Evolutionary conservation across 257 asterid species (phyloP), one percentile per base, ranked within the genome.

Genomic region (Vinca minor): DNA sequence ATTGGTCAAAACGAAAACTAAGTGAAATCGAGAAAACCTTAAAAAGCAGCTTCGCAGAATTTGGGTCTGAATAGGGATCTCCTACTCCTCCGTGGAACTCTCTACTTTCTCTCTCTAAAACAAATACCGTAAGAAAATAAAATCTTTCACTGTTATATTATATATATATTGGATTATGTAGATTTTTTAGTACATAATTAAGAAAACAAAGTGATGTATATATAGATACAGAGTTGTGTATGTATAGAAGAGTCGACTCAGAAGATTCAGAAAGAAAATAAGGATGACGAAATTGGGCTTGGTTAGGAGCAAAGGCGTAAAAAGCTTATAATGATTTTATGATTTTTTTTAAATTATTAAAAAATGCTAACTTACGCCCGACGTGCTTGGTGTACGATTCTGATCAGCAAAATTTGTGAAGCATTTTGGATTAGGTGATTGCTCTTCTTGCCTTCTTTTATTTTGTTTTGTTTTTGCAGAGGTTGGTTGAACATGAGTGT

Each of bases 61-160:
- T 29, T 45, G 32, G 18, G 25, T 29, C 53, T 31, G 80, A 89
- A 85, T 79, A 77, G 93, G 95, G 72, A 87, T 87, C 95, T 87
- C n/a, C n/a, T n/a, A n/a, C n/a, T n/a, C n/a, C n/a, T n/a, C 94
- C 84, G 88, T 38, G n/a, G n/a, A n/a, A n/a, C n/a, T n/a, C n/a
- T n/a, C n/a, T n/a, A n/a, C n/a, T n/a, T n/a, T n/a, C n/a, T n/a
- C n/a, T n/a, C n/a, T n/a, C n/a, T n/a, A n/a, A n/a, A n/a, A n/a
- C n/a, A n/a, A n/a, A n/a, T n/a, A n/a, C n/a, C n/a, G n/a, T 73
- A 95, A 77, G 87, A 87, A 89, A 31, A 53, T 12, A 56, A 15
- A 28, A 15, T 5, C 3, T 44, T 17, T 31, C 62, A 56, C 41
- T 56, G 62, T 56, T 31, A 31, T 17, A 31, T n/a, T 56, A 17